Percentiles rank a stretch among this genome's conserved stretches.
phyloP scores from a whole-genome alignment of 768 basidiomycete genomes.

The Gelatoporia subvermispora region DNA sequence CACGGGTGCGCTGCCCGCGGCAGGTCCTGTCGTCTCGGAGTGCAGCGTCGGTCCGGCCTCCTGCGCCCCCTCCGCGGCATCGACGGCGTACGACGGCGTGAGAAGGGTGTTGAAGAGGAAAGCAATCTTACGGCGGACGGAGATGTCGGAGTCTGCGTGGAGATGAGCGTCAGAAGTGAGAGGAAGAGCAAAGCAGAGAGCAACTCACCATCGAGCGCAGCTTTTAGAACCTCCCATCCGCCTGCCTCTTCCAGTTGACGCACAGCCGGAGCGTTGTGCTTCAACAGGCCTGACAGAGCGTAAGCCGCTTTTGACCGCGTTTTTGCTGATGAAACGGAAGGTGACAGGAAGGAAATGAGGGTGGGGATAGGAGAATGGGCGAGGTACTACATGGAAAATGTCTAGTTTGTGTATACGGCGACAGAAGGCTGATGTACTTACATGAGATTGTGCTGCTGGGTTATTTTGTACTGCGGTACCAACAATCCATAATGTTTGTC shows the following conservation, averaged over 20 bases:
- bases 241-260: constrained; percentile 40
- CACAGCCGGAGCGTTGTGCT: constrained; percentile 72
- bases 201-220: constrained; percentile 53
- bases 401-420: neutral
- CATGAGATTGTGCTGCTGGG: constrained; percentile 73
- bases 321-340: constrained; percentile 45
- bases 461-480: constrained; percentile 92
- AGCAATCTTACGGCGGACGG: constrained; percentile 69
- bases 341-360: constrained; percentile 56
- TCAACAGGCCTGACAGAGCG: constrained; percentile 69
- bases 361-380: constrained; percentile 59
- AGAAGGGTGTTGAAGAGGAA: constrained; percentile 76
- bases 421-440: constrained; percentile 31
- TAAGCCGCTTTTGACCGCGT: constrained; percentile 81
- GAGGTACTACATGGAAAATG: constrained; percentile 45
- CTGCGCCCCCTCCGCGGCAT: too few species aligned
- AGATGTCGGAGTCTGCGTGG: constrained; percentile 65
- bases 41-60: constrained; percentile 6
- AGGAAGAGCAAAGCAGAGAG: neutral
- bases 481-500: constrained; percentile 77
- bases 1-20: constrained; percentile 33
- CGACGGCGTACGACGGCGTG: constrained; percentile 32
- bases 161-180: constrained; percentile 1
- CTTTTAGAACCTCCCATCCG: constrained; percentile 63
- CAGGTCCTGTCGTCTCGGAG: constrained; percentile 12